Evolutionary conservation across 208 protist genomes (phyloP).

Genomic region (Wallacemonas sp.): DNA sequence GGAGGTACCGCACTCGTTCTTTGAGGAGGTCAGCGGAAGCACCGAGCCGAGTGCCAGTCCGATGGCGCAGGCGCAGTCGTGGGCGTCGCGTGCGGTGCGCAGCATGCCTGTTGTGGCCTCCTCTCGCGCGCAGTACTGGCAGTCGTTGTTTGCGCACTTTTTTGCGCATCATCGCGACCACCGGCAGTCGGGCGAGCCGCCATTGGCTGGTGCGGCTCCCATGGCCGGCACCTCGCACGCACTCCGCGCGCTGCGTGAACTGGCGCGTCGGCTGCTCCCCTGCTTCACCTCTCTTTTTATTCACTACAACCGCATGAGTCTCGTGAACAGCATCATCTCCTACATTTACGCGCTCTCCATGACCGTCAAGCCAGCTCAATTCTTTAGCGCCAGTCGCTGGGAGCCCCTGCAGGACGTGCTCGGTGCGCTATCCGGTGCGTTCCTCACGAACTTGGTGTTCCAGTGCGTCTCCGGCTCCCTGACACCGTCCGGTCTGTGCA

Average conservation of each 20-base stretch:
- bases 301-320: conserved; percentile 15
- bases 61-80: not conserved
- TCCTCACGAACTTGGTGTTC: conserved; percentile 17
- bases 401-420: conserved; percentile 14
- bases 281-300: conserved; percentile 20
- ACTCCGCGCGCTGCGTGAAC: not conserved
- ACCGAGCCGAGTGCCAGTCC: not conserved
- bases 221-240: not conserved
- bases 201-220: not conserved
- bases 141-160: conserved; percentile 2
- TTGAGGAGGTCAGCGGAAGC: conserved; percentile 8
- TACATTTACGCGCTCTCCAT: conserved; percentile 19
- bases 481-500: conserved; percentile 3
- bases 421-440: conserved; percentile 11
- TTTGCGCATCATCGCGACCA: not conserved
- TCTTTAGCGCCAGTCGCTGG: not conserved
- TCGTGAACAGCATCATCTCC: conserved; percentile 17
- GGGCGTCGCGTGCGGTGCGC: not conserved
- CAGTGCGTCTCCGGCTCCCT: not conserved
- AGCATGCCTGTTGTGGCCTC: conserved; percentile 6
- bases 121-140: conserved; percentile 7
- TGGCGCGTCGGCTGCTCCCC: not conserved
- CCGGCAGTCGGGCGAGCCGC: not conserved
- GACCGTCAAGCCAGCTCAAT: not conserved
- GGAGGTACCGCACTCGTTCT: not conserved